Evolutionary conservation across 345 rosid species (phyloP).

Genomic region (Populus pruinosa): DNA sequence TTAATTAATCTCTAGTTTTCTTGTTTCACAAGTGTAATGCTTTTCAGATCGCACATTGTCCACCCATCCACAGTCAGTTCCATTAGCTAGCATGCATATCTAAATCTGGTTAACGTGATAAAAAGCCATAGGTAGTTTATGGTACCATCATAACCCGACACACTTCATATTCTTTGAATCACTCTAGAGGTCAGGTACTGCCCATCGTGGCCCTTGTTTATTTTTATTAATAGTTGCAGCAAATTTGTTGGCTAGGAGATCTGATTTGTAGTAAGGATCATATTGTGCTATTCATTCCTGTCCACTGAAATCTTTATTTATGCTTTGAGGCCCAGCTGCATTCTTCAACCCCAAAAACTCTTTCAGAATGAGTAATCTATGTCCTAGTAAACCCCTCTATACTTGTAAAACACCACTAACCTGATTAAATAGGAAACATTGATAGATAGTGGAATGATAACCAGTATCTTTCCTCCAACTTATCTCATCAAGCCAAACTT

Average conservation of each 20-base stretch:
- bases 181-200: slow-evolving; percentile 7
- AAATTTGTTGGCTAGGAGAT: not conserved
- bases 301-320: not conserved
- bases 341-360: not conserved
- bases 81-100: not conserved
- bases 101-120: not conserved
- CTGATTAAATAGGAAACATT: slow-evolving; percentile 9
- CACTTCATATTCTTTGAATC: not conserved
- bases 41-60: slow-evolving; percentile 11
- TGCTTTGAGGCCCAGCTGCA: slow-evolving; percentile 4
- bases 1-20: slow-evolving; percentile 34
- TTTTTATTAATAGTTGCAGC: not conserved
- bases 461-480: slow-evolving; percentile 10
- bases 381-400: not conserved
- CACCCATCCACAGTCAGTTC: not conserved
- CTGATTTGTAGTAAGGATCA: not conserved
- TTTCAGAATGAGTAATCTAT: slow-evolving; percentile 1
- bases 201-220: slow-evolving; percentile 9
- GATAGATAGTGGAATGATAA: not conserved
- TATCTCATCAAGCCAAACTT: slow-evolving; percentile 8
- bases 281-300: too few relatives aligned
- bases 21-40: slow-evolving; percentile 56
- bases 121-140: not conserved
- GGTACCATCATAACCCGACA: not conserved
- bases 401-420: not conserved